Percentiles rank a stretch among this genome's conserved stretches.
phyloP scores from a whole-genome alignment of 495 filamentous ascomycete genomes.

The Penicillium waksmanii region DNA sequence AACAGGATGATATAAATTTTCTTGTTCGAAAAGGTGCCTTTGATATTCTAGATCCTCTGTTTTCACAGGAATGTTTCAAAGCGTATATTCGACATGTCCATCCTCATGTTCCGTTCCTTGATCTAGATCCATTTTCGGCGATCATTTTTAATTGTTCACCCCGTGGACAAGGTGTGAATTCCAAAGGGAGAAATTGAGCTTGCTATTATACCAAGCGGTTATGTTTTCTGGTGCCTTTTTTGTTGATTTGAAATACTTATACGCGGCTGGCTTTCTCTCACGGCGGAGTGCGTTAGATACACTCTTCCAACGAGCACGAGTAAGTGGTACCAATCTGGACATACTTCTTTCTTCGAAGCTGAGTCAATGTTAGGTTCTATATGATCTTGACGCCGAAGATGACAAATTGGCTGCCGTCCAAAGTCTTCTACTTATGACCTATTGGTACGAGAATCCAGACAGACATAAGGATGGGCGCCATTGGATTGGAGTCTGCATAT shows the following conservation, averaged over 20 bases:
- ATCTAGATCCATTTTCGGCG: slow-evolving; percentile 63
- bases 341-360: not conserved
- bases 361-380: slow-evolving; percentile 7
- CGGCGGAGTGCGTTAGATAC: slow-evolving; percentile 13
- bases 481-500: slow-evolving; percentile 17
- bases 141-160: slow-evolving; percentile 48
- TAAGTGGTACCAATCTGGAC: not conserved
- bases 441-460: slow-evolving; percentile 22
- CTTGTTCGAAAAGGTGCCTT: slow-evolving; percentile 14
- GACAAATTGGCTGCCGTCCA: slow-evolving; percentile 15
- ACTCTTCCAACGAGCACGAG: slow-evolving; percentile 15
- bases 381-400: slow-evolving; percentile 20
- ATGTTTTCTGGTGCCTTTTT: slow-evolving; percentile 73
- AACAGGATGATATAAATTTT: slow-evolving; percentile 13
- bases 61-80: slow-evolving; percentile 13
- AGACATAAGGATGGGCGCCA: slow-evolving; percentile 18
- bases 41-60: not conserved
- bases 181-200: slow-evolving; percentile 60
- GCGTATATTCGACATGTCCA: slow-evolving; percentile 52
- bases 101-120: slow-evolving; percentile 75
- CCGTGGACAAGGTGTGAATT: slow-evolving; percentile 34
- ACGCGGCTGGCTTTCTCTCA: slow-evolving; percentile 58
- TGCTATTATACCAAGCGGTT: slow-evolving; percentile 71
- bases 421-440: slow-evolving; percentile 22
- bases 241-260: slow-evolving; percentile 64